Base-by-base conservation (phyloP, 441 rosid species). In the Pelargonium citronellum region DNA sequence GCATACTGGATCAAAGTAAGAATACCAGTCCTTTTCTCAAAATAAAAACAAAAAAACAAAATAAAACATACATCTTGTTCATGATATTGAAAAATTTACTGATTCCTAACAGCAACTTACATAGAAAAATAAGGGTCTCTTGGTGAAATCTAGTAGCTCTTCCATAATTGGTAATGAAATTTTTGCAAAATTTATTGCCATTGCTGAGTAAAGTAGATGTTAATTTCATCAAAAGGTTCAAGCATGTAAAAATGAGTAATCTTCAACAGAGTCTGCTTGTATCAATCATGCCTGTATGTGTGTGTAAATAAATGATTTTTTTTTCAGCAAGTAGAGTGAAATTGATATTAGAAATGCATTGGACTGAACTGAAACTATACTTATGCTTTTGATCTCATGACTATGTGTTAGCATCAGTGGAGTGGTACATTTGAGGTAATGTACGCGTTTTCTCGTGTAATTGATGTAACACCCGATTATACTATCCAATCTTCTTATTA, bases 271-370 rank as follows among this genome's bases (percentile, higher is more conserved):
- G 27, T 3, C 24, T 57, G 64, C 4, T 5, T 20, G 24, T 27
- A 58, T 58, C 20, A 4, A 20, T 58, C 64, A 58, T 58, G 64
- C 11, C 34, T 58, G 13, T 58, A 30, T 58, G 57, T 51, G 64
- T 19, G 64, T 58, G 12, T 58, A 20, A 58, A 58, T 13, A 20
- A 58, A 2, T 20, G 64, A 5, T 58, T 58, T n/a, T 4, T 11
- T n/a, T n/a, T n/a, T n/a, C n/a, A n/a, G 27, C 9, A 20, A 58
- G 24, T 12, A 20, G 4, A 20, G 62, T 57, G 9, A 10, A 57
- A 17, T 17, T 17, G 24, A 7, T 57, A 10, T 47, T 10, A 47
- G 53, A 47, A 10, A 53, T 53, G 60, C n/a, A 53, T 13, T n/a
- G 16, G 16, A 20, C 22, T 7, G 22, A 10, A 15, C 7, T 53